Evolutionary conservation across 2,329 filamentous ascomycete genomes (phyloP).

Genomic region (Davidsoniella eucalypti): DNA sequence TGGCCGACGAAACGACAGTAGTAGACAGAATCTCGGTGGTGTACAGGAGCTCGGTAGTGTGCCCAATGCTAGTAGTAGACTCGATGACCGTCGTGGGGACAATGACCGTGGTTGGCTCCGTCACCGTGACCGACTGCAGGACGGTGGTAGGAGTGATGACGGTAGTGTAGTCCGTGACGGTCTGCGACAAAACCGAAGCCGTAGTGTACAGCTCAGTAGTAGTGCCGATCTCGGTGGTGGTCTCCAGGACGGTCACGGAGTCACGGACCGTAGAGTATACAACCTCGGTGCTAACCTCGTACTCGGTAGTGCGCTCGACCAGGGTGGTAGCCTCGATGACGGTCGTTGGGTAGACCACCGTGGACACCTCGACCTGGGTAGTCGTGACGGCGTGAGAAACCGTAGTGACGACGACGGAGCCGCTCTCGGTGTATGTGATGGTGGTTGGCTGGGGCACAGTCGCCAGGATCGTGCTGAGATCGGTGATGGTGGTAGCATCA

Average conservation of each 20-base stretch:
- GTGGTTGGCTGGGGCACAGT: conserved; percentile 3
- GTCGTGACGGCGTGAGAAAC: not conserved
- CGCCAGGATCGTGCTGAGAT: not conserved
- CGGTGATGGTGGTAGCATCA: conserved; percentile 1
- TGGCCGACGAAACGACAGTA: not conserved
- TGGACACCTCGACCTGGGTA: not conserved
- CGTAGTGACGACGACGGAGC: not conserved
- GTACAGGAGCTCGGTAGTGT: not conserved
- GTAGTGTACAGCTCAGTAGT: conserved; percentile 1
- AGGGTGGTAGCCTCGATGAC: not conserved
- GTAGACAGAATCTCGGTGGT: not conserved
- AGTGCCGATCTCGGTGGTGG: not conserved
- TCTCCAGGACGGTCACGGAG: not conserved
- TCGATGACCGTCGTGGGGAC: conserved; percentile 1
- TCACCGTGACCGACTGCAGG: not conserved
- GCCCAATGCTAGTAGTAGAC: not conserved
- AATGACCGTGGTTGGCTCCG: conserved; percentile 6
- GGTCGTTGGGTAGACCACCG: not conserved
- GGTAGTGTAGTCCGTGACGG: not conserved
- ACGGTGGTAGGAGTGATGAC: conserved; percentile 1
- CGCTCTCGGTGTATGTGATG: conserved; percentile 1
- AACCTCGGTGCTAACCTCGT: not conserved
- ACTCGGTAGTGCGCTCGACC: not conserved
- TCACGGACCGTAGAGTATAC: conserved; percentile 2
- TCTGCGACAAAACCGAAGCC: not conserved